These are phyloP conservation scores for Aurifilum marmelostoma DNA, from an alignment of 2,329 filamentous ascomycete genomes.

Conservation along the genomic window DNA sequence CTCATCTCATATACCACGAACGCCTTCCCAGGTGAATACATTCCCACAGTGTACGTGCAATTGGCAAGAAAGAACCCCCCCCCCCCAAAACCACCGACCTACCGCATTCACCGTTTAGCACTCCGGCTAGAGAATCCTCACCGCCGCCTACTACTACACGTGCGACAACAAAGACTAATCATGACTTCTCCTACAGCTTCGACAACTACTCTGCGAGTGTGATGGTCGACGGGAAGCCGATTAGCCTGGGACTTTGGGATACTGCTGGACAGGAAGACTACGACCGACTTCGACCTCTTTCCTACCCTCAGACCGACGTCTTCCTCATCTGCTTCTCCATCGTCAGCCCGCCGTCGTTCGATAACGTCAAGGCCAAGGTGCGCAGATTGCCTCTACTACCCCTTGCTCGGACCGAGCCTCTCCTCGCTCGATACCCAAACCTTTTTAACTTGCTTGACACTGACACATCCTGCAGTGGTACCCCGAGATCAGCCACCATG, in stretches of 20 bases:
- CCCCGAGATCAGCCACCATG: slow-evolving; percentile 96
- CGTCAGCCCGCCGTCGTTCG: slow-evolving; percentile 95
- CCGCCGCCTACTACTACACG: slow-evolving; percentile 3
- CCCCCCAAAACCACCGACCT: slow-evolving; percentile 3
- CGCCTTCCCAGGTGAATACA: slow-evolving; percentile 99
- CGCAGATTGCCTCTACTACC: slow-evolving; percentile 34
- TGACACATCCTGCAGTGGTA: slow-evolving; percentile 70
- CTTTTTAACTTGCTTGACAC: not conserved
- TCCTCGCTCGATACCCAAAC: not conserved
- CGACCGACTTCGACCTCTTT: slow-evolving; percentile 89
- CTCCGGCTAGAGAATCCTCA: slow-evolving; percentile 4
- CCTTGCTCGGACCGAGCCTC: slow-evolving; percentile 1
- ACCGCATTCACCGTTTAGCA: slow-evolving; percentile 17
- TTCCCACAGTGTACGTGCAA: slow-evolving; percentile 80
- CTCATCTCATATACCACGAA: slow-evolving; percentile 99
- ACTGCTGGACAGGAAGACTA: slow-evolving; percentile 99
- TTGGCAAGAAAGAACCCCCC: not conserved
- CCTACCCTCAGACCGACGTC: slow-evolving; percentile 97
- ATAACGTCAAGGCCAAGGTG: slow-evolving; percentile 99
- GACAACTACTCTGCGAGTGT: slow-evolving; percentile 99
- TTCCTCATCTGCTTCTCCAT: slow-evolving; percentile 99
- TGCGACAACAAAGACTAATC: slow-evolving; percentile 31
- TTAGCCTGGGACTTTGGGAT: slow-evolving; percentile 97
- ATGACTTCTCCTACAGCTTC: slow-evolving; percentile 62
- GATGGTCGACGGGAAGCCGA: slow-evolving; percentile 97